Base-by-base conservation (phyloP, 345 rosid genomes). In the Lenwebbia sp. region DNA sequence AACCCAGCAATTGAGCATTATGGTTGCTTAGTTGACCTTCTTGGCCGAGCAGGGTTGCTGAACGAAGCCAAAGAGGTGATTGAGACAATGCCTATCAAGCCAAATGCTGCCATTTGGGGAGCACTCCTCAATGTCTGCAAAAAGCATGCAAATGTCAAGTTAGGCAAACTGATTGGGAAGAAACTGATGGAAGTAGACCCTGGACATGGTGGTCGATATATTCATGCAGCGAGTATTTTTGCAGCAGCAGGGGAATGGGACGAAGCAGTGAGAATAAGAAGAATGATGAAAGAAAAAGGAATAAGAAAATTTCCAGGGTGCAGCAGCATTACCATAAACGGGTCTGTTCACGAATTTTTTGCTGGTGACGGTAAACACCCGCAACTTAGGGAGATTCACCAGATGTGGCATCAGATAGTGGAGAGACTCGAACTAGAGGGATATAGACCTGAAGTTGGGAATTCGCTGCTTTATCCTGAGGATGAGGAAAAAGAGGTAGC, bases 11-110 rank as follows among this genome's bases (percentile, higher is more conserved):
- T 94, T n/a, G 96, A 96, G 89, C 98, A 96, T 85, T 96, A 92
- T 51, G 98, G 98, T 13, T 93, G 98, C 89, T 87, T 96, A 93
- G 96, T 94, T 86, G 95, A 95, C 92, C 92, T 95, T 54, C 92
- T 96, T 10, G 94, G 96, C 82, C 92, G 95, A 89, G 96, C 95
- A 70, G 96, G 98, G 75, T 87, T 91, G 50, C 91, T 96, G 26
- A 85, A 88, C 82, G 94, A 93, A 89, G 94, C 95, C 15, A 89
- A 86, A 76, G 70, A 84, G 85, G 85, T 93, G 86, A 90, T 92
- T n/a, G 88, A 89, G 44, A 85, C 86, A 11, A 94, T 95, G 97
- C 95, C 96, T 28, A 28, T 89, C 37, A 76, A 90, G 88, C 95
- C 98, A 85, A 94, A 95, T 86, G 88, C 96, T 57, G 89, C 90